Base-by-base conservation (phyloP, 345 rosid species). In the Trapa incisa region DNA sequence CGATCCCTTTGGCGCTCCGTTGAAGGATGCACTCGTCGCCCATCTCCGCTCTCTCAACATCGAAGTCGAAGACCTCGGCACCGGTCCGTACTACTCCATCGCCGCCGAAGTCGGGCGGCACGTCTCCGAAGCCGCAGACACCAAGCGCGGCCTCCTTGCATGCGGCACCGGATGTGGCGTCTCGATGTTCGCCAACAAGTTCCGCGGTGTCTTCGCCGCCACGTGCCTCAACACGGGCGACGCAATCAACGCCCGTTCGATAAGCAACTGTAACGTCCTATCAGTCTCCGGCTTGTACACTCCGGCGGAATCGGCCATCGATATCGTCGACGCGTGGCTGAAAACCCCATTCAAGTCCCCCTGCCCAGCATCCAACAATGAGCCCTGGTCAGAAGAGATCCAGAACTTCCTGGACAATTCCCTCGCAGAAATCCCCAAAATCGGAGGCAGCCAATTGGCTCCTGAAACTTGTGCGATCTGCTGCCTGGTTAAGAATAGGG, bases 111-210 rank as follows among this genome's bases (percentile, higher is more conserved):
- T 92, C 57, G 97, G 98, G 50, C 88, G 88, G 70, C 90, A 85
- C 9, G 80, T 89, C 70, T 92, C 93, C 68, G 61, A 85, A 15
- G 41, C 81, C 67, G 35, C 47, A 2, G 39, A 41, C 5, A 74
- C 90, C 12, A 37, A 85, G 12, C 89, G 91, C 0, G 96, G 96
- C 64, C 86, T 89, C 13, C 80, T 87, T 2, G 84, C 86, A 61
- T 89, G 96, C 66, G 96, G 96, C 4, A 89, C 96, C 2, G 96
- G 96, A 36, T 83, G 79, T 37, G 91, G 96, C 62, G 88, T 92
- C 48, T 83, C 88, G 60, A 82, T 92, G 71, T 87, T 89, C 81
- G 96, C 98, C 61, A 92, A 89, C 84, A 92, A 92, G 67, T 87
- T 87, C 79, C 89, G 89, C 5, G 89, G 91, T 65, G 95, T 87